Conservation (phyloP, 139 green algal genomes). For the Eudorina sp. region DNA sequence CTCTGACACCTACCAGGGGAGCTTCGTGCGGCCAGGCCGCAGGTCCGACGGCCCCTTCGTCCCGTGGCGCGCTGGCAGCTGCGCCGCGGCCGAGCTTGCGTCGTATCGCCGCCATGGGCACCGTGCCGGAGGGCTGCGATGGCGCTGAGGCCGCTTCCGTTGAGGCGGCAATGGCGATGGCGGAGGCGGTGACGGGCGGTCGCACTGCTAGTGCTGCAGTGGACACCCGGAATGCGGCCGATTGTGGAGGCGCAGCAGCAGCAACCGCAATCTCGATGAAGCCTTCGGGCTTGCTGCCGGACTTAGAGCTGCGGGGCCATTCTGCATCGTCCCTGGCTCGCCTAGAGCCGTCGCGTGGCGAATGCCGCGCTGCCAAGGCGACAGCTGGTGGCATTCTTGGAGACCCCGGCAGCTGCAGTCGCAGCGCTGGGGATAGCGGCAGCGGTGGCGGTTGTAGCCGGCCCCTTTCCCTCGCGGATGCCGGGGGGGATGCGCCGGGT, state of each 20-base stretch:
- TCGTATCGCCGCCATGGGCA: background rate
- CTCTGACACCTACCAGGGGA: too few relatives aligned
- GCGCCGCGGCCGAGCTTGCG: background rate
- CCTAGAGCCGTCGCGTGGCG: background rate
- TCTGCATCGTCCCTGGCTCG: slow-evolving; percentile 8
- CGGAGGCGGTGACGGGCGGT: background rate
- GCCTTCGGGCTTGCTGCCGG: background rate
- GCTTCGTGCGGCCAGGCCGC: too few relatives aligned
- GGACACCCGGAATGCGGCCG: too few relatives aligned
- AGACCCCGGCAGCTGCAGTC: background rate
- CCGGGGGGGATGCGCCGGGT: background rate
- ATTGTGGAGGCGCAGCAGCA: too few relatives aligned
- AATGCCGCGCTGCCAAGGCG: background rate
- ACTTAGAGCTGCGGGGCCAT: slow-evolving; percentile 9
- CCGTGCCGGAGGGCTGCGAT: background rate
- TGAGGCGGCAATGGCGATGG: background rate
- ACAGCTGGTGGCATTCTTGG: background rate
- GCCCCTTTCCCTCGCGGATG: background rate
- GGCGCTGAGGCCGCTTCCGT: background rate
- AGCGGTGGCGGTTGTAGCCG: background rate
- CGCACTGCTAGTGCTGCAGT: too few relatives aligned
- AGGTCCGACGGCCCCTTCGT: too few relatives aligned
- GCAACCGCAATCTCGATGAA: too few relatives aligned
- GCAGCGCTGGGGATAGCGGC: background rate
- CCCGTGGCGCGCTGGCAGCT: too few relatives aligned